A percentile compares a stretch with the other conserved stretches of the same genome.
Evolutionary conservation across 2,329 filamentous ascomycete species (phyloP).

Genomic region (Aciculosporium take): DNA sequence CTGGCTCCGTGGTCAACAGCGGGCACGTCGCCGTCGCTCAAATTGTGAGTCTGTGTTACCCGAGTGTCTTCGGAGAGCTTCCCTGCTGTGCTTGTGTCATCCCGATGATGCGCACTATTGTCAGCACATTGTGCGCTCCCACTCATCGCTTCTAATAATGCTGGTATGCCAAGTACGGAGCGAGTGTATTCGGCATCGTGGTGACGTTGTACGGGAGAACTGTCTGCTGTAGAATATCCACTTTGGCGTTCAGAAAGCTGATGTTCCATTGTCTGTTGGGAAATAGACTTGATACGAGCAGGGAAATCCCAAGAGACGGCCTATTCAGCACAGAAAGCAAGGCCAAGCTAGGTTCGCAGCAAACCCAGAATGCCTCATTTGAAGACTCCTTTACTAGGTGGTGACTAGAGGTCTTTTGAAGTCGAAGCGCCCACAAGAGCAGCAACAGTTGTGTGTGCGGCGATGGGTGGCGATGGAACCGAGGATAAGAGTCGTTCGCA

Average conservation of each 20-base stretch:
- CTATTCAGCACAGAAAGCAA: background rate
- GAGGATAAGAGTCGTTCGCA: background rate
- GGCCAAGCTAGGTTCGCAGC: background rate
- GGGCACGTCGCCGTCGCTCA: background rate
- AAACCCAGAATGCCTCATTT: background rate
- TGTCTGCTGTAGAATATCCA: background rate
- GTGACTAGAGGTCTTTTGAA: background rate
- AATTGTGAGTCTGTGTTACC: slow-evolving; percentile 2
- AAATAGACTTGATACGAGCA: background rate
- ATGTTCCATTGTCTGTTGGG: slow-evolving; percentile 1
- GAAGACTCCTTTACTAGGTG: background rate
- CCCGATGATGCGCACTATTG: background rate
- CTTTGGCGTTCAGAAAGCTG: background rate
- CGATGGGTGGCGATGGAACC: background rate
- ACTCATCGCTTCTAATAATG: slow-evolving; percentile 2
- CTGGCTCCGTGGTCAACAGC: background rate
- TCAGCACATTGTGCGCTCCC: background rate
- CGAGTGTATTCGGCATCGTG: slow-evolving; percentile 1
- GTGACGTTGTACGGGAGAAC: background rate
- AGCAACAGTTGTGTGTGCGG: background rate
- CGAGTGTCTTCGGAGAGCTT: background rate
- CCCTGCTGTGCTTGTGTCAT: slow-evolving; percentile 1
- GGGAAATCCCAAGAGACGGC: background rate
- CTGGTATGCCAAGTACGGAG: slow-evolving; percentile 2
- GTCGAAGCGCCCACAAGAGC: no score